Evolutionary conservation across 352 stramenopile species (phyloP), one percentile per base, ranked within the genome.

Genomic region (Phytophthora capsici): DNA sequence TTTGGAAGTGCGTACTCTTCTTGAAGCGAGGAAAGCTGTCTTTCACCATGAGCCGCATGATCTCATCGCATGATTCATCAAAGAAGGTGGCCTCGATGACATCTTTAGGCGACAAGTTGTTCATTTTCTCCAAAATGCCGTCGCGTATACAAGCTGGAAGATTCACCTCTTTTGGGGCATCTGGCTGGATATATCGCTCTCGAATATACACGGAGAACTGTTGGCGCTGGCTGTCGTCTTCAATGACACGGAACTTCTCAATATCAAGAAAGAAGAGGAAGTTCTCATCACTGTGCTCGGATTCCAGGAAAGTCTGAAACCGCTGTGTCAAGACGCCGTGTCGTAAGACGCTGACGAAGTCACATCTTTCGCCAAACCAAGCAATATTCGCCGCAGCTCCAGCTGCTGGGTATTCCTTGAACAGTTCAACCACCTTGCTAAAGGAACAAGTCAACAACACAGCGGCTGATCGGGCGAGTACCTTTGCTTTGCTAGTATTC

Each of bases 21-120:
- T 94, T 92, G 71, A 93, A 94, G 7, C 82, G 82, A 9, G 80
- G 82, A 48, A 94, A 93, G 30, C 80, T 91, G 68, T 94, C 84
- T 55, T 91, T 90, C 28, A 69, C 86, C 82, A 93, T 91, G 22
- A 93, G 65, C n/a, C 69, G 70, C 80, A 88, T 91, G 66, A 94
- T 94, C 71, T 94, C 83, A 30, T 91, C 73, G 44, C 73, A 84
- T 3, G 85, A 76, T 0, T 71, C 56, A 38, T 91, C 78, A 25
- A 88, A 92, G 36, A 93, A 85, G 0, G 57, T 79, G 13, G 48
- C 20, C 13, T 64, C 50, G 6, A 88, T 36, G 9, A 71, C 30
- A 7, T 83, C 73, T 0, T 50, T 57, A 4, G 71, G 34, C 0
- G 48, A 23, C n/a, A 71, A 62, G 10, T 64, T 69, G 17, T 66